Percentiles rank a stretch among this genome's conserved stretches.
Conservation (phyloP, 352 stramenopile genomes). For the Globisporangium cylindrosporum region DNA sequence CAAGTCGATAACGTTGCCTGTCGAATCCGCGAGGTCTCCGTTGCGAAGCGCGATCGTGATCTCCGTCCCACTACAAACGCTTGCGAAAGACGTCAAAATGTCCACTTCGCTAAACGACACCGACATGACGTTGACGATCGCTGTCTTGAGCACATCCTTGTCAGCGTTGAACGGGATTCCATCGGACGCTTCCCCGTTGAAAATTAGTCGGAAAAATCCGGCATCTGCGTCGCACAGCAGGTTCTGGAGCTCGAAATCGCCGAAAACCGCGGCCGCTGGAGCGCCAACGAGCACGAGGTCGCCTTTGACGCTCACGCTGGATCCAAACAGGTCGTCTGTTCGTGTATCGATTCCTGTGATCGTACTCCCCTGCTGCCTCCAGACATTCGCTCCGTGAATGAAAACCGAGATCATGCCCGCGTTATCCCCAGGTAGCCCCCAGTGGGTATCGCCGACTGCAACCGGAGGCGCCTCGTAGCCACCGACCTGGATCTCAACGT, state of each 20-base stretch:
- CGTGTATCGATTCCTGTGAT: conserved; percentile 59
- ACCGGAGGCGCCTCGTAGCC: conserved; percentile 42
- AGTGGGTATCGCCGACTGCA: conserved; percentile 33
- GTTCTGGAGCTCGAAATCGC: conserved; percentile 70
- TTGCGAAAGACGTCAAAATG: conserved; percentile 47
- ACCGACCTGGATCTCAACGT: conserved; percentile 45
- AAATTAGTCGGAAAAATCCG: conserved; percentile 68
- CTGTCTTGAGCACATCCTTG: conserved; percentile 38
- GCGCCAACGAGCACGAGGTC: conserved; percentile 60
- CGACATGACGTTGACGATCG: conserved; percentile 56
- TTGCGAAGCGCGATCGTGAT: conserved; percentile 57
- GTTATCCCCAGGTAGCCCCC: conserved; percentile 49
- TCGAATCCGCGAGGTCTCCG: conserved; percentile 50
- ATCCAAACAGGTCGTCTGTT: conserved; percentile 65
- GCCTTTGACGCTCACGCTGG: conserved; percentile 60
- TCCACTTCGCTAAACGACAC: conserved; percentile 51
- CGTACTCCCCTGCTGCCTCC: conserved; percentile 65
- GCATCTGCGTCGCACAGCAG: conserved; percentile 73
- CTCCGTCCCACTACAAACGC: conserved; percentile 43
- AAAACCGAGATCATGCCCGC: conserved; percentile 73
- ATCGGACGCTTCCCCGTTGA: conserved; percentile 45
- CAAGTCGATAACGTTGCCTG: conserved; percentile 62
- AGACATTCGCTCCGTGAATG: conserved; percentile 60
- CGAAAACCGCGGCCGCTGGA: conserved; percentile 60
- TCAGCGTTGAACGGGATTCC: conserved; percentile 61